Evolutionary conservation across 768 basidiomycete genomes (phyloP).

Genomic region (Floccularia luteovirens): DNA sequence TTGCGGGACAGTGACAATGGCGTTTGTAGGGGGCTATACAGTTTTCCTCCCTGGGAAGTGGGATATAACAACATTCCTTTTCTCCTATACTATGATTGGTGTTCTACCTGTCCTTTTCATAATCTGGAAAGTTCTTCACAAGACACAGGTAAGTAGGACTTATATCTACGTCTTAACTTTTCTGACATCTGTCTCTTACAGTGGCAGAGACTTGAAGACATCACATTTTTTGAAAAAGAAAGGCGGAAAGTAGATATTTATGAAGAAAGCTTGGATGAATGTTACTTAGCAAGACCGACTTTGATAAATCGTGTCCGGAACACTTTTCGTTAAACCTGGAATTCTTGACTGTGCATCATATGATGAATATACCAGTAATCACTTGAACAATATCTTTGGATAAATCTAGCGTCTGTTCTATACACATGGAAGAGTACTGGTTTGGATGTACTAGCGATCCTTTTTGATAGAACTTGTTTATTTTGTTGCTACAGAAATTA

Average conservation of each 20-base stretch:
- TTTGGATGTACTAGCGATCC: no score
- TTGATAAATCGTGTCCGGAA: neutral
- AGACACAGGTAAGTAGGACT: slow-evolving; percentile 24
- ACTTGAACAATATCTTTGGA: no score
- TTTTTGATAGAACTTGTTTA: no score
- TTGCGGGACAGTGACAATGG: slow-evolving; percentile 34
- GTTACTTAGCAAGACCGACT: no score
- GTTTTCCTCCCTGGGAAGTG: slow-evolving; percentile 47
- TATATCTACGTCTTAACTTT: no score
- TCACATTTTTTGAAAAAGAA: slow-evolving; percentile 39
- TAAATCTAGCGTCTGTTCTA: no score
- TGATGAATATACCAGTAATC: no score
- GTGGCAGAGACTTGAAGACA: slow-evolving; percentile 30
- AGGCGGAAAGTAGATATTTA: slow-evolving; percentile 33
- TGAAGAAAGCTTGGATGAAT: slow-evolving; percentile 19
- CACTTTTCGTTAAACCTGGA: no score
- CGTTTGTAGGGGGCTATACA: slow-evolving; percentile 39
- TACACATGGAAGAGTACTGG: no score
- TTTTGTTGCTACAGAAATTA: no score
- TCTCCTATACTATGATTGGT: slow-evolving; percentile 40
- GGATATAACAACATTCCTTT: slow-evolving; percentile 39
- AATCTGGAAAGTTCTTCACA: slow-evolving; percentile 35
- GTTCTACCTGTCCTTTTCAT: slow-evolving; percentile 34
- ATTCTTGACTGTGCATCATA: no score
- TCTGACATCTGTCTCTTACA: slow-evolving; percentile 10